Percentiles rank a stretch among this genome's conserved stretches.
Evolutionary conservation across 169 alveolate species (phyloP).

Genomic region (Eimeria necatrix): DNA sequence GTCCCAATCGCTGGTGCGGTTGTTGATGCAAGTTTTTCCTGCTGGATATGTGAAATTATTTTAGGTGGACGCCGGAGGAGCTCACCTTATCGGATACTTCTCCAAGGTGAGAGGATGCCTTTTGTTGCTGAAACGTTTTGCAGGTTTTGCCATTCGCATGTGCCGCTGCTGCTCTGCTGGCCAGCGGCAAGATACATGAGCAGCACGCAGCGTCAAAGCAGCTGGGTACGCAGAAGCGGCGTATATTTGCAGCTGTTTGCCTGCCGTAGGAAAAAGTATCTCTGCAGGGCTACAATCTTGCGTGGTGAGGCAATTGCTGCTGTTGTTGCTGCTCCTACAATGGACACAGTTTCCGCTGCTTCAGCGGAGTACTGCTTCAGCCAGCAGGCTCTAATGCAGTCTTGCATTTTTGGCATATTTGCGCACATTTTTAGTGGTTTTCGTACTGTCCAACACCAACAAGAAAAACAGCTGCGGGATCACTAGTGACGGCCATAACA

Average conservation of each 20-base stretch:
- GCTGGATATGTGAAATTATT: not conserved
- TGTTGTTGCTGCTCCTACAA: constrained; percentile 38
- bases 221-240: constrained; percentile 16
- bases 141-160: not conserved
- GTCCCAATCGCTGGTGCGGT: too few species aligned
- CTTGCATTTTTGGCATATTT: too few species aligned
- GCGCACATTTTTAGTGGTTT: too few species aligned
- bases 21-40: not conserved
- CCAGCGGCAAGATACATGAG: too few species aligned
- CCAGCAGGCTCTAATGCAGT: too few species aligned
- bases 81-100: constrained; percentile 94
- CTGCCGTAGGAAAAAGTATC: constrained; percentile 90
- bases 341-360: not conserved
- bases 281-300: constrained; percentile 89
- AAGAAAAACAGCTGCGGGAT: not conserved
- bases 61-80: constrained; percentile 88
- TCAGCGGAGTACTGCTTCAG: not conserved
- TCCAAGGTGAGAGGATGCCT: constrained; percentile 84
- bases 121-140: not conserved
- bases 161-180: constrained; percentile 21
- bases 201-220: not conserved
- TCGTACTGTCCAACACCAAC: too few species aligned
- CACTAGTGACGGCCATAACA: not conserved
- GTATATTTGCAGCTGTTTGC: not conserved
- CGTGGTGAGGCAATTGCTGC: constrained; percentile 84